Percentiles rank a stretch among this genome's conserved stretches.
Evolutionary conservation across 2,329 filamentous ascomycete genomes (phyloP).

Genomic region (Trichoderma gracile): DNA sequence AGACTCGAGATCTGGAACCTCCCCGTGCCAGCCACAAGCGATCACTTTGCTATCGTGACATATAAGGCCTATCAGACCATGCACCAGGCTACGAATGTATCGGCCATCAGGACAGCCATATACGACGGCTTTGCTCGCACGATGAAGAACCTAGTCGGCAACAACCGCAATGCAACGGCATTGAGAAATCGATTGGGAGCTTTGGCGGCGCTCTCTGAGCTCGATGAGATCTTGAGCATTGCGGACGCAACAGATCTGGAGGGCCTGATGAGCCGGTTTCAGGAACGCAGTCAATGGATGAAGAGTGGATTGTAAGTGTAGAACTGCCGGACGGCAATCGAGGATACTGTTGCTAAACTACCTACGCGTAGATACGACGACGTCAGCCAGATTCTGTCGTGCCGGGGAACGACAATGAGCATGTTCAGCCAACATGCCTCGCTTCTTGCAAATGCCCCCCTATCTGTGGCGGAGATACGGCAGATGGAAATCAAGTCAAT

Average conservation of each 20-base stretch:
- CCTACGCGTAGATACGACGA: conserved; percentile 63
- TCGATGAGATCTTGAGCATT: conserved; percentile 73
- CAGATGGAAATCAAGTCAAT: conserved; percentile 76
- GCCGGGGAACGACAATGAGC: conserved; percentile 78
- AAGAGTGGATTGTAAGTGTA: conserved; percentile 68
- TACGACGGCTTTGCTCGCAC: conserved; percentile 63
- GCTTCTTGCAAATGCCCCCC: conserved; percentile 60
- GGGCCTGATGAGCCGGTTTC: conserved; percentile 63
- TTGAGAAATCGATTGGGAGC: conserved; percentile 60
- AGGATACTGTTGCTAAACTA: conserved; percentile 24
- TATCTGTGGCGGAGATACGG: conserved; percentile 64
- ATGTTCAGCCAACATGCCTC: conserved; percentile 70
- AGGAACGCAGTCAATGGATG: conserved; percentile 74
- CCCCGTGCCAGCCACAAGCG: conserved; percentile 64
- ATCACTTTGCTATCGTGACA: conserved; percentile 66
- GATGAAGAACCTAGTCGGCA: conserved; percentile 57
- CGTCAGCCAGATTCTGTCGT: conserved; percentile 77
- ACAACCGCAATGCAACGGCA: conserved; percentile 51
- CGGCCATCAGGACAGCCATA: conserved; percentile 56
- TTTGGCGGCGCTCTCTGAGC: conserved; percentile 74
- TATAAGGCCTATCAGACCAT: conserved; percentile 83
- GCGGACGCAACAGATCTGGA: conserved; percentile 61
- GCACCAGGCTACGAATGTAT: conserved; percentile 62
- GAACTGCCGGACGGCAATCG: not conserved
- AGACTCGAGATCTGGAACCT: conserved; percentile 92